Percentiles rank a stretch among this genome's conserved stretches.
phyloP scores from a whole-genome alignment of 257 asterid genomes.

The Nicotiana attenuata region DNA sequence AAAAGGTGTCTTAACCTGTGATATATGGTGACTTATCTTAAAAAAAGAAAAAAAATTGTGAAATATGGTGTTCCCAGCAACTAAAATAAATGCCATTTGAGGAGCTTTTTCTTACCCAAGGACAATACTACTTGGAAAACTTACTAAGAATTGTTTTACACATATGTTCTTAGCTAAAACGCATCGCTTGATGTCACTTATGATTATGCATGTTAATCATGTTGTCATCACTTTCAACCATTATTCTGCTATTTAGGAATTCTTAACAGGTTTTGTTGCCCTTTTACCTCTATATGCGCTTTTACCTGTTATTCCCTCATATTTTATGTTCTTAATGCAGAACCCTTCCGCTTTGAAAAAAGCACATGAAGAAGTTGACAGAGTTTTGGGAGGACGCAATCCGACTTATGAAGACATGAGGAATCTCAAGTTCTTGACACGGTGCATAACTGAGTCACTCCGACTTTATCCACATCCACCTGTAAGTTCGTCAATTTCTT shows the following conservation, averaged over 20 bases:
- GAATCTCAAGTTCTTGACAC: slow-evolving; percentile 79
- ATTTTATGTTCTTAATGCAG: slow-evolving; percentile 31
- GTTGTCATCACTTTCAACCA: not conserved
- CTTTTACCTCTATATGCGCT: not conserved
- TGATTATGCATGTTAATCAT: not conserved
- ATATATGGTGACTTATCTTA: not conserved
- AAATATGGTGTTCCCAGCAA: not conserved
- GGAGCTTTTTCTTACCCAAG: not conserved
- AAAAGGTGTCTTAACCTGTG: not conserved
- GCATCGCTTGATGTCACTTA: not conserved
- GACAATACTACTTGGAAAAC: not conserved
- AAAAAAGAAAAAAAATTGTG: not conserved
- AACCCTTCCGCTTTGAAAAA: slow-evolving; percentile 56
- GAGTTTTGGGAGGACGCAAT: slow-evolving; percentile 68
- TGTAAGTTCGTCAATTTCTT: slow-evolving; percentile 36
- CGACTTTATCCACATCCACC: slow-evolving; percentile 98
- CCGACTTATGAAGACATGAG: slow-evolving; percentile 80
- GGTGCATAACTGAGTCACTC: slow-evolving; percentile 86
- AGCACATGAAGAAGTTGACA: slow-evolving; percentile 89
- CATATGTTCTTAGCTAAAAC: not conserved
- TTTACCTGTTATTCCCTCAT: slow-evolving; percentile 2
- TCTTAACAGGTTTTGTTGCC: not conserved
- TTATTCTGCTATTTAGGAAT: not conserved
- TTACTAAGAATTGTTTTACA: not conserved
- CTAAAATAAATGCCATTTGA: not conserved